These are phyloP conservation scores for Viola pubescens DNA, from an alignment of 441 rosid genomes.

Conservation along the genomic window DNA sequence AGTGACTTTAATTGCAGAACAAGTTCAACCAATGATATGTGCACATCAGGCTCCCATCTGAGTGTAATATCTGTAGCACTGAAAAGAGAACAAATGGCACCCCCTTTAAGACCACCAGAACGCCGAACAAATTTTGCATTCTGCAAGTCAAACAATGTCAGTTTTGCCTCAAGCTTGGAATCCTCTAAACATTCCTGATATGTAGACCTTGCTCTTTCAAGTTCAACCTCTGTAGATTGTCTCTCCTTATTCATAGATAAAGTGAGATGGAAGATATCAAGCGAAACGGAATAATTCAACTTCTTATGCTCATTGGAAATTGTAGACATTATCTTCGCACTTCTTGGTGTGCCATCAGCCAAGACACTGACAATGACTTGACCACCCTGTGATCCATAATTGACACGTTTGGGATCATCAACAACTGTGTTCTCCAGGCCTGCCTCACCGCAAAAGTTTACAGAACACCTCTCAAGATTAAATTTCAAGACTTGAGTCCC, in stretches of 20 bases:
- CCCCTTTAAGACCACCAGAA: constrained; percentile 84
- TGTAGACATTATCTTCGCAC: constrained; percentile 58
- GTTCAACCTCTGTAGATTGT: constrained; percentile 84
- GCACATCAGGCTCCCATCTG: constrained; percentile 96
- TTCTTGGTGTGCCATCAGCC: constrained; percentile 81
- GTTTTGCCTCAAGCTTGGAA: constrained; percentile 47
- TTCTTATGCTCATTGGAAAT: constrained; percentile 51
- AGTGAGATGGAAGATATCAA: constrained; percentile 70
- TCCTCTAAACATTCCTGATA: constrained; percentile 76
- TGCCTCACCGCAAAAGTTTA: constrained; percentile 62
- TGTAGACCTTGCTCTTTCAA: constrained; percentile 79
- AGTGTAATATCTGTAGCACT: constrained; percentile 84
- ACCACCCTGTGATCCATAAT: constrained; percentile 99
- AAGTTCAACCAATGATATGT: constrained; percentile 76
- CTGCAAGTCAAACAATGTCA: constrained; percentile 74
- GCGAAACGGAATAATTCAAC: constrained; percentile 65
- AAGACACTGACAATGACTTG: constrained; percentile 50
- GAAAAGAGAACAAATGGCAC: constrained; percentile 87
- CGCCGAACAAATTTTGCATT: constrained; percentile 88
- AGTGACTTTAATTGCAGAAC: constrained; percentile 59
- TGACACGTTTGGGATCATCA: constrained; percentile 91
- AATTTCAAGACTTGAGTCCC: constrained; percentile 74
- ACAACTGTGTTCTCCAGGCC: constrained; percentile 61
- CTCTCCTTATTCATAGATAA: constrained; percentile 81
- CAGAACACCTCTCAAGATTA: constrained; percentile 75